Percentiles rank a stretch among this genome's conserved stretches.
Evolutionary conservation across 805 yeast genomes (phyloP).

Genomic region (Metschnikowia cubensis): DNA sequence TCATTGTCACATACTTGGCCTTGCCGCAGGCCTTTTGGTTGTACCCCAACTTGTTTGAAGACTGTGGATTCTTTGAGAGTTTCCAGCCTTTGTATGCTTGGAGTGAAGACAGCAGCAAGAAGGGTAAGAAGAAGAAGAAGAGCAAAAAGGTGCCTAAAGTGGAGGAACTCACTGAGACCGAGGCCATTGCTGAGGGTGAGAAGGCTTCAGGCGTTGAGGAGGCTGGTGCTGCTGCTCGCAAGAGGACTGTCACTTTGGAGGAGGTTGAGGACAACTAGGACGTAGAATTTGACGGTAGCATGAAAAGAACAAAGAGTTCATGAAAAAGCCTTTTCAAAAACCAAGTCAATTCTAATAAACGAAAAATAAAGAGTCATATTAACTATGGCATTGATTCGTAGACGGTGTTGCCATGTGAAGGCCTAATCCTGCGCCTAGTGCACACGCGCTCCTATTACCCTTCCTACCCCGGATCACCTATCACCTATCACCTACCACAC

Average conservation of each 20-base stretch:
- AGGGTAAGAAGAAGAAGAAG: slow-evolving; percentile 22
- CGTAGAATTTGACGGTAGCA: not conserved
- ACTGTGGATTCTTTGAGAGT: slow-evolving; percentile 89
- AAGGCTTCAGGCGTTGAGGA: slow-evolving; percentile 17
- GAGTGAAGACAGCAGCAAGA: slow-evolving; percentile 47
- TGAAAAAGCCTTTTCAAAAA: not conserved
- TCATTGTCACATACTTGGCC: slow-evolving; percentile 52
- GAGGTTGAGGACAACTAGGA: slow-evolving; percentile 33
- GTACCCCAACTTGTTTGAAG: slow-evolving; percentile 93
- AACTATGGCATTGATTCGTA: too few species aligned
- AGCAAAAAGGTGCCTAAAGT: slow-evolving; percentile 9
- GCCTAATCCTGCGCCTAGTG: not conserved
- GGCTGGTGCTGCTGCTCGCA: slow-evolving; percentile 18
- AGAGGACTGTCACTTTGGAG: slow-evolving; percentile 37
- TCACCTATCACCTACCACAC: not conserved
- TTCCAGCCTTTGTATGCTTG: slow-evolving; percentile 87
- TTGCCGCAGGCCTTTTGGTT: slow-evolving; percentile 85
- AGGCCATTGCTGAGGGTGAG: slow-evolving; percentile 13
- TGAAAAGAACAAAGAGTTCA: not conserved
- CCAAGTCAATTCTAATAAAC: not conserved
- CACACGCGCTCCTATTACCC: slow-evolving; percentile 1
- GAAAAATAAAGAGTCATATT: not conserved
- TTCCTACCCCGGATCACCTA: not conserved
- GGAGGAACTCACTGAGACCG: slow-evolving; percentile 7
- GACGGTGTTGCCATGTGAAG: not conserved